Conservation (phyloP, 2,329 filamentous ascomycete species). For the Zymoseptoria pseudotritici region DNA sequence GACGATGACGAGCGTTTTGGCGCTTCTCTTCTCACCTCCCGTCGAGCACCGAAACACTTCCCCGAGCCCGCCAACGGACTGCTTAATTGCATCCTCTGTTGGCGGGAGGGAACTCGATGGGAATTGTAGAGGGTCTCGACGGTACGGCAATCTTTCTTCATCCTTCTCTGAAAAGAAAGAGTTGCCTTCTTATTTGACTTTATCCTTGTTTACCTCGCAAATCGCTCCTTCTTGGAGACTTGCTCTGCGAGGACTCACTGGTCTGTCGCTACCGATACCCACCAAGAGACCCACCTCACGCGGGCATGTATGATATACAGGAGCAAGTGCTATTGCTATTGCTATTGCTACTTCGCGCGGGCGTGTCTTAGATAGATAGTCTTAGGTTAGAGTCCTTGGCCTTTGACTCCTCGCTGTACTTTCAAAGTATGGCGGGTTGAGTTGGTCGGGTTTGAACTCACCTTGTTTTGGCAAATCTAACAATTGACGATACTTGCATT, state of each 20-base stretch:
- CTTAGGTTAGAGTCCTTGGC: slow-evolving; percentile 16
- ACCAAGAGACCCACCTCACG: background rate
- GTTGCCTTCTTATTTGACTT: background rate
- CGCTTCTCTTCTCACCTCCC: background rate
- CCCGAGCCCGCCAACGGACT: background rate
- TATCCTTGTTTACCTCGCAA: background rate
- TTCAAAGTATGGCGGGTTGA: background rate
- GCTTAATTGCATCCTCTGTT: slow-evolving; percentile 4
- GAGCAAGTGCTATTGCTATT: background rate
- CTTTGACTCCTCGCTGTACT: slow-evolving; percentile 9
- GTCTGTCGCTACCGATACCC: background rate
- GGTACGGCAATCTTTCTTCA: background rate
- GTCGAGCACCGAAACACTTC: background rate
- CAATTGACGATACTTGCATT: background rate
- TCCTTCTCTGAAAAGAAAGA: background rate
- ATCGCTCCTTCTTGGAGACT: background rate
- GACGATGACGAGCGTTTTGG: slow-evolving; percentile 3
- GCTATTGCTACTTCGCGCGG: background rate
- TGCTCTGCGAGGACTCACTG: background rate
- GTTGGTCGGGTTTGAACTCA: slow-evolving; percentile 9
- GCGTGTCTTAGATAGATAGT: slow-evolving; percentile 8
- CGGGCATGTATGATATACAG: background rate
- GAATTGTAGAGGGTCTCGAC: background rate
- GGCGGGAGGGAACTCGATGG: background rate
- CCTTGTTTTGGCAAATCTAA: background rate